Conservation (phyloP, 2,329 filamentous ascomycete species). For the Cercospora brassicicola region DNA sequence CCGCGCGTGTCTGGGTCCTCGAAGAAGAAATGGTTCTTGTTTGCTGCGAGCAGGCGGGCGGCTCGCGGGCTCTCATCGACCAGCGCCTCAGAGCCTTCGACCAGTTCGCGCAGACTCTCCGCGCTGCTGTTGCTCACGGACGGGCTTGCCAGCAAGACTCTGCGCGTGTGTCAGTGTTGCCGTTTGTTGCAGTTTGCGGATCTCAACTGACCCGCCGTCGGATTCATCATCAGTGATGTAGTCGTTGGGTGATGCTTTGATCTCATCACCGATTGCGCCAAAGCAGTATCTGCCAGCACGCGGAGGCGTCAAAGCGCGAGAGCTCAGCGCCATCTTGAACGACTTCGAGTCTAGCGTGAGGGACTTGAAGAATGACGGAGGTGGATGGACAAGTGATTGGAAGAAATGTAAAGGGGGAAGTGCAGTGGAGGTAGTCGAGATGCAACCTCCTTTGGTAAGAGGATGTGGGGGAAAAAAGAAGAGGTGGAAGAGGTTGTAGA, state of each 20-base stretch:
- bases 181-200: background rate
- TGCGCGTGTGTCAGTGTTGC: background rate
- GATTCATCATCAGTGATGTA: background rate
- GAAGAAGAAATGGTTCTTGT: background rate
- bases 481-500: background rate
- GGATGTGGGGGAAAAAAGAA: background rate
- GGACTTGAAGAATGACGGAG: background rate
- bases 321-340: background rate
- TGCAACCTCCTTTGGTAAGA: background rate
- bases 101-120: slow-evolving; percentile 5
- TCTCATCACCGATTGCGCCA: slow-evolving; percentile 12
- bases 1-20: background rate
- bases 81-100: slow-evolving; percentile 10
- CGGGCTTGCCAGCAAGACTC: slow-evolving; percentile 1
- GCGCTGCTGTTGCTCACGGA: background rate
- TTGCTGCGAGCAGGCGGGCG: background rate
- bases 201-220: slow-evolving; percentile 6
- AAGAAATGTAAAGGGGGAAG: background rate
- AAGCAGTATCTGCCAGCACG: background rate
- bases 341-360: background rate
- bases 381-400: background rate
- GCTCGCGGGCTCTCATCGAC: slow-evolving; percentile 7
- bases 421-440: background rate
- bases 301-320: background rate
- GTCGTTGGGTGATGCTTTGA: background rate